A percentile compares a stretch with the other conserved stretches of the same genome.
Evolutionary conservation across 768 basidiomycete genomes (phyloP).

Genomic region (Boletus subparvulus): DNA sequence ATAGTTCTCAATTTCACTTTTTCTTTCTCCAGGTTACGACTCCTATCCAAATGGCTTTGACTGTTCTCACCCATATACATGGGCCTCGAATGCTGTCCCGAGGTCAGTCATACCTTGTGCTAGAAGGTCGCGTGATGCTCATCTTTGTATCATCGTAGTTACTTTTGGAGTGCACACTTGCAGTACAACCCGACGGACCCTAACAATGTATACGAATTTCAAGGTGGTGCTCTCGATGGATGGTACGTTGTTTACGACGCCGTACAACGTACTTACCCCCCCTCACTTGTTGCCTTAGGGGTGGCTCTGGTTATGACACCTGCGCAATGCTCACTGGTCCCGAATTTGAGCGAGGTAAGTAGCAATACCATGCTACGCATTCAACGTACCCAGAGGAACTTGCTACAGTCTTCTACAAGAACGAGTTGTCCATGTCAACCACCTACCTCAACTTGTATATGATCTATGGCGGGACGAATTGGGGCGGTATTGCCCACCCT

Average conservation of each 20-base stretch:
- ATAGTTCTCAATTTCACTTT: not conserved
- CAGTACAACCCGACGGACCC: constrained; percentile 21
- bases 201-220: constrained; percentile 24
- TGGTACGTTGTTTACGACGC: constrained; percentile 44
- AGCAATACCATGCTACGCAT: not conserved
- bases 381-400: constrained; percentile 4
- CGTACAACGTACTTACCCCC: not conserved
- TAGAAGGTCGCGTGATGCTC: not conserved
- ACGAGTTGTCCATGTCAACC: constrained; percentile 18
- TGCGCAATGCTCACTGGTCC: constrained; percentile 27
- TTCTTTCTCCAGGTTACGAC: constrained; percentile 16
- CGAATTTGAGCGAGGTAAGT: constrained; percentile 24
- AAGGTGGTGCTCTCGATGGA: constrained; percentile 52
- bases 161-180: constrained; percentile 42
- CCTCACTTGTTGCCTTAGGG: constrained; percentile 15
- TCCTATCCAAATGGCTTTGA: constrained; percentile 54
- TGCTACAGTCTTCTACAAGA: constrained; percentile 21
- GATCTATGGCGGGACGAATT: constrained; percentile 65
- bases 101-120: constrained; percentile 22
- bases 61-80: constrained; percentile 46
- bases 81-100: constrained; percentile 45
- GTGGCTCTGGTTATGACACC: constrained; percentile 22
- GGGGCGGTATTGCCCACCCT: constrained; percentile 55
- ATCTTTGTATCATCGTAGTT: constrained; percentile 1
- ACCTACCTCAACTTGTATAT: constrained; percentile 47